Base-by-base conservation (phyloP, 108 stramenopile genomes). In the Discostella pseudostelligera region DNA sequence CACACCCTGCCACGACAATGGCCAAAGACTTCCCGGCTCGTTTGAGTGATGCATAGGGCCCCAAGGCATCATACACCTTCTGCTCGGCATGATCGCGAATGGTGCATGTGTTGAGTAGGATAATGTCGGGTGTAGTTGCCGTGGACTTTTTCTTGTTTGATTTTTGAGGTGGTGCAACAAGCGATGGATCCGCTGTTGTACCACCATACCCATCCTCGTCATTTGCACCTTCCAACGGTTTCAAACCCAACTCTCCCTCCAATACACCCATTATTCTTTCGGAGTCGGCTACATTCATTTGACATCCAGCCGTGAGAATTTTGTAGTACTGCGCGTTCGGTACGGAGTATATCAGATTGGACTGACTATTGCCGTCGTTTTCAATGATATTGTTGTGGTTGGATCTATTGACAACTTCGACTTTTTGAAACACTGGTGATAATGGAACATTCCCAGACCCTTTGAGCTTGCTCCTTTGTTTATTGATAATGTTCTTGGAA, bases 1-100 rank as follows among this genome's bases (percentile, higher is more conserved):
- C 97, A 79, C 97, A 98, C 20, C 97, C 97, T 19, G 97, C 91
- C 8, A 98, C 95, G 29, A 97, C 85, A 36, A 98, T 88, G 26
- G 92, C 86, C 50, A 97, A 76, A 5, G 72, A 58, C 49, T 87
- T 70, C n/a, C 96, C 96, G 8, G 78, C 51, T 8, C 93, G 84
- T 61, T 93, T 93, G 59, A 83, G 66, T 14, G 86, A 86, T n/a
- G 92, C 76, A 62, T 87, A 83, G 0, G 91, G 87, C 40, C 91
- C 91, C 22, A 92, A 59, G 39, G 72, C 73, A 51, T 82, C 77
- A 39, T 94, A 94, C 0, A 94, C 83, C 66, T 92, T 92, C 65
- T 89, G 87, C 68, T 94, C 90, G 6, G 93, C 93, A 76, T 90
- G 93, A 59, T 94, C 93, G 17, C 93, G 82, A 40, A 94, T 94